Evolutionary conservation across 2,329 filamentous ascomycete genomes (phyloP).

Genomic region (Pestalotiopsis sp.): DNA sequence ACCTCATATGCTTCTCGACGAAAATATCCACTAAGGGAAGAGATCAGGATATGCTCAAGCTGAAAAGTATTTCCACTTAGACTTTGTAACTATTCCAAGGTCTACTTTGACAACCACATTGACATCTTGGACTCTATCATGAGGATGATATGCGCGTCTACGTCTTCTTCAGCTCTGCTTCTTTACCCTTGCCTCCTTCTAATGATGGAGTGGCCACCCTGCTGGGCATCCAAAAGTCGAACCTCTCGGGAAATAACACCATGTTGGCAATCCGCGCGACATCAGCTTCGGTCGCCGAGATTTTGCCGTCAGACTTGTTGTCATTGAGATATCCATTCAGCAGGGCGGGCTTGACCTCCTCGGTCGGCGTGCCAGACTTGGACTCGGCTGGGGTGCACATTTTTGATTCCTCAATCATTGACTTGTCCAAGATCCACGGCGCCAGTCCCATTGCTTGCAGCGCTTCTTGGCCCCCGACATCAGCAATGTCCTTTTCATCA

Average conservation of each 20-base stretch:
- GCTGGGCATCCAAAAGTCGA: slow-evolving; percentile 49
- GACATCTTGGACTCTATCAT: not conserved
- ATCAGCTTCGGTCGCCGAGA: slow-evolving; percentile 48
- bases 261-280: slow-evolving; percentile 57
- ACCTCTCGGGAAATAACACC: slow-evolving; percentile 56
- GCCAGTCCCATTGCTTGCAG: slow-evolving; percentile 61
- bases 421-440: slow-evolving; percentile 46
- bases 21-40: no score
- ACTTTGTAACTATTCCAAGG: not conserved
- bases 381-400: slow-evolving; percentile 17
- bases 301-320: slow-evolving; percentile 27
- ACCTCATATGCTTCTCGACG: no score
- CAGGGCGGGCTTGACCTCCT: slow-evolving; percentile 22
- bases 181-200: slow-evolving; percentile 8
- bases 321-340: slow-evolving; percentile 19
- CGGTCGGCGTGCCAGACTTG: slow-evolving; percentile 18
- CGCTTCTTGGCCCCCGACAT: slow-evolving; percentile 50
- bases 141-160: not conserved
- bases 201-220: slow-evolving; percentile 17
- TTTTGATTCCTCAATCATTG: slow-evolving; percentile 22
- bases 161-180: slow-evolving; percentile 9
- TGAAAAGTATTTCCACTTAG: not conserved
- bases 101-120: not conserved
- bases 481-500: slow-evolving; percentile 52
- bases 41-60: not conserved